Evolutionary conservation across 306 rosid species (phyloP).

Genomic region (Cicer chorassanicum): DNA sequence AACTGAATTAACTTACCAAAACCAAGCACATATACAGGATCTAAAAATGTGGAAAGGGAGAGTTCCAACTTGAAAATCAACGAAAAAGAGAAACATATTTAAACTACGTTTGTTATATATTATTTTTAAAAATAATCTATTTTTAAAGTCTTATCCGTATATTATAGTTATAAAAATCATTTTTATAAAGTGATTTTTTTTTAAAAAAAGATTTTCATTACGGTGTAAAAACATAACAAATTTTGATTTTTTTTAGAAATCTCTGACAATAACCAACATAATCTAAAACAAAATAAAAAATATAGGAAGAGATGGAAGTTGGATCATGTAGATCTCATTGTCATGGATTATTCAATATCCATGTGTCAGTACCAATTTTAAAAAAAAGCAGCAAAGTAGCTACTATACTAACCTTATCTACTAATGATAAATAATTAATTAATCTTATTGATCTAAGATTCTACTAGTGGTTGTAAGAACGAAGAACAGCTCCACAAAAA

Average conservation of each 20-base stretch:
- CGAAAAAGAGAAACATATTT: background rate
- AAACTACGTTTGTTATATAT: no score
- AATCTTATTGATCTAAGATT: background rate
- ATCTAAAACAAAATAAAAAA: background rate
- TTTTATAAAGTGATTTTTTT: no score
- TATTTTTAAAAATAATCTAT: background rate
- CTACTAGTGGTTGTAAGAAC: constrained; percentile 53
- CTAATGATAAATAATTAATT: background rate
- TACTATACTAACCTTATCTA: background rate
- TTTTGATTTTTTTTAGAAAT: no score
- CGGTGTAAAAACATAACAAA: no score
- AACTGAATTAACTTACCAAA: background rate
- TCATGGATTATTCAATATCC: constrained; percentile 4
- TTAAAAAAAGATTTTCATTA: no score
- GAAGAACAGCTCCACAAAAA: constrained; percentile 73
- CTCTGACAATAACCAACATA: background rate
- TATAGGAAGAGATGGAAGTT: background rate
- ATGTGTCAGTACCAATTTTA: background rate
- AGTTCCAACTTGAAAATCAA: background rate
- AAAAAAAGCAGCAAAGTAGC: background rate
- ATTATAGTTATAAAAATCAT: no score
- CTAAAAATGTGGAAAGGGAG: background rate
- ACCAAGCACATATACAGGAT: background rate
- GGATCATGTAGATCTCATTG: background rate
- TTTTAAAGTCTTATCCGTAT: no score